A percentile compares a stretch with the other conserved stretches of the same genome.
These are phyloP conservation scores for Candida verbasci DNA, from an alignment of 805 yeast genomes.

Conservation along the genomic window DNA sequence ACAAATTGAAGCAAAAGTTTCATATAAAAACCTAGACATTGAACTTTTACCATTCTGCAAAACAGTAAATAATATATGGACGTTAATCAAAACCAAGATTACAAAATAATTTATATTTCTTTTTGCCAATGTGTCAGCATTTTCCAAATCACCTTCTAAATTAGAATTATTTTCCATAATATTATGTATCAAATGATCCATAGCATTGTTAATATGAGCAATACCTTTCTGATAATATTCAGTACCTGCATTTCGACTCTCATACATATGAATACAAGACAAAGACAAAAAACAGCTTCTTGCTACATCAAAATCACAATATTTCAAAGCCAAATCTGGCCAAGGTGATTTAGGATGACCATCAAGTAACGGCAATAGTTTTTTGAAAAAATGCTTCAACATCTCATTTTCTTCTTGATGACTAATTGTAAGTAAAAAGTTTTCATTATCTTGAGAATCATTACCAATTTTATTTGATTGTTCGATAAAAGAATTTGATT, in stretches of 20 bases:
- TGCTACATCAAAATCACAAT: slow-evolving; percentile 56
- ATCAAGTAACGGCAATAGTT: slow-evolving; percentile 49
- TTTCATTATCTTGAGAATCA: neutral
- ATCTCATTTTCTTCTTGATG: slow-evolving; percentile 51
- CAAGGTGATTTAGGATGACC: slow-evolving; percentile 60
- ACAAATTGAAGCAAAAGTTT: slow-evolving; percentile 47
- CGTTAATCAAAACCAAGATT: slow-evolving; percentile 48
- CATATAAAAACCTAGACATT: slow-evolving; percentile 44
- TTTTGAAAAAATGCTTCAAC: slow-evolving; percentile 52
- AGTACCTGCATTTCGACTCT: slow-evolving; percentile 44
- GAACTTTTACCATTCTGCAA: slow-evolving; percentile 54
- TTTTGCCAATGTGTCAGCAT: slow-evolving; percentile 11
- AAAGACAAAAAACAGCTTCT: slow-evolving; percentile 54
- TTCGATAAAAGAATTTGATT: slow-evolving; percentile 1
- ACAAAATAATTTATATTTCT: slow-evolving; percentile 29
- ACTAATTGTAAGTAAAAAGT: slow-evolving; percentile 18
- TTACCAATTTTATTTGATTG: neutral
- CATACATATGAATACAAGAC: slow-evolving; percentile 56
- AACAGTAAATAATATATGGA: slow-evolving; percentile 50
- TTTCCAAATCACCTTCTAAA: neutral
- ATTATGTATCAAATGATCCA: slow-evolving; percentile 49
- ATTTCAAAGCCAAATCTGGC: slow-evolving; percentile 55
- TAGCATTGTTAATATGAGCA: slow-evolving; percentile 50
- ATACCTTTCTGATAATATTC: slow-evolving; percentile 51
- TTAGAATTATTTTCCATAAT: slow-evolving; percentile 15